Percentiles rank a stretch among this genome's conserved stretches.
Evolutionary conservation across 495 filamentous ascomycete genomes (phyloP).

Genomic region (Talaromyces wortmannii): DNA sequence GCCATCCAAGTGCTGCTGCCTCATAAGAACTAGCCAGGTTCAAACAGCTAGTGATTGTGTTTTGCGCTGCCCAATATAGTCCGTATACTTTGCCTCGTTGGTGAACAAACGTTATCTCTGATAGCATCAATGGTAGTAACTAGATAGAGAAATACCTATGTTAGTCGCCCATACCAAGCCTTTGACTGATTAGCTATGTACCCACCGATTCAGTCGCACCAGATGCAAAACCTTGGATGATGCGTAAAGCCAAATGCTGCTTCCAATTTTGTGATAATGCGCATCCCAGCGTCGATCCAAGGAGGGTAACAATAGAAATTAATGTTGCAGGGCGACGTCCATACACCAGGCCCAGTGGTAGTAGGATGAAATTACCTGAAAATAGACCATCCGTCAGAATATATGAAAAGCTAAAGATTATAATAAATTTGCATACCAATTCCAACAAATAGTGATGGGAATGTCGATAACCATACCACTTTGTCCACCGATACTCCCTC

Average conservation of each 20-base stretch:
- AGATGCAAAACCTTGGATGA: conserved; percentile 25
- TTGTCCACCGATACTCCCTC: conserved; percentile 18
- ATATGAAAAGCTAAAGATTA: background rate
- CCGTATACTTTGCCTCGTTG: conserved; percentile 22
- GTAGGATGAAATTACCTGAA: conserved; percentile 25
- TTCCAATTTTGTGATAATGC: conserved; percentile 19
- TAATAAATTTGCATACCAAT: conserved; percentile 12
- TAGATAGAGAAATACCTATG: background rate
- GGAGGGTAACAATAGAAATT: conserved; percentile 13
- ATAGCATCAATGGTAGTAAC: conserved; percentile 26
- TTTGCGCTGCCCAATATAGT: conserved; percentile 28
- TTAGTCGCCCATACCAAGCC: background rate
- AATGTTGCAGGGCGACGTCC: conserved; percentile 18
- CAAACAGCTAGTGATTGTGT: conserved; percentile 19
- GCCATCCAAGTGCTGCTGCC: conserved; percentile 22
- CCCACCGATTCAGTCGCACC: conserved; percentile 28
- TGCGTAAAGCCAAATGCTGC: conserved; percentile 22
- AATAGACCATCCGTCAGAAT: background rate
- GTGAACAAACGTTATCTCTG: conserved; percentile 27
- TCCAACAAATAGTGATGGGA: conserved; percentile 25
- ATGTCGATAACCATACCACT: conserved; percentile 24
- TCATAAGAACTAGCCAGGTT: conserved; percentile 26
- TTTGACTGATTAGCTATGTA: background rate
- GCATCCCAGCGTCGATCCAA: conserved; percentile 20
- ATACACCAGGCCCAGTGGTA: conserved; percentile 21